phyloP scores from a whole-genome alignment of 1,284 basidiomycete species.

The Boletellus deceptivus region DNA sequence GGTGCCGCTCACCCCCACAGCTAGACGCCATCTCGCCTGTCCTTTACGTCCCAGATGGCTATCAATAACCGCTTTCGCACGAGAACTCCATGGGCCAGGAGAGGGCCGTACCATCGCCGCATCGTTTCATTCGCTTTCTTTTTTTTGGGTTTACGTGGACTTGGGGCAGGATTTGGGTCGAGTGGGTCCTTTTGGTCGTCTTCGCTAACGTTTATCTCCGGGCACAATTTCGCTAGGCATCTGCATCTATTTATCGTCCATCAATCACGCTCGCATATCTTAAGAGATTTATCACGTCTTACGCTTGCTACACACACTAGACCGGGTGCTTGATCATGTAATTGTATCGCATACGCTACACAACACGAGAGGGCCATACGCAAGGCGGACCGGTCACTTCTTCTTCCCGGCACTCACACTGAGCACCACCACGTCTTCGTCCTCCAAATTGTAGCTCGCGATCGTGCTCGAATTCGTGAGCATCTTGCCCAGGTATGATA shows the following conservation, averaged over 20 bases:
- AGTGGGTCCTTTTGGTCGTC: constrained; percentile 6
- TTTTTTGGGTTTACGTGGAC: not conserved
- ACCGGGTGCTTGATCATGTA: constrained; percentile 17
- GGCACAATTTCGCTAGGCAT: constrained; percentile 1
- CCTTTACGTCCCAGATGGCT: constrained; percentile 24
- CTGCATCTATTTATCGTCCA: constrained; percentile 5
- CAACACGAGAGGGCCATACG: not conserved
- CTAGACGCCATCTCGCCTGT: constrained; percentile 12
- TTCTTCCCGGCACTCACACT: constrained; percentile 76
- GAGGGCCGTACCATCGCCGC: no score
- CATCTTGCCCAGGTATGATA: constrained; percentile 79
- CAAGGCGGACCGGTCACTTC: constrained; percentile 42
- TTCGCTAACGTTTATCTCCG: constrained; percentile 4
- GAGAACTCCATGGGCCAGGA: constrained; percentile 11
- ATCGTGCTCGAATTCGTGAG: constrained; percentile 83
- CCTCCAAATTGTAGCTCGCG: constrained; percentile 85
- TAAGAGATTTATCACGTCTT: not conserved
- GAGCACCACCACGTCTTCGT: constrained; percentile 78
- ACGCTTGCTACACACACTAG: not conserved
- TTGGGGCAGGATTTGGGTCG: constrained; percentile 7
- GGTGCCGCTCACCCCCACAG: constrained; percentile 15
- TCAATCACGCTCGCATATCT: constrained; percentile 15
- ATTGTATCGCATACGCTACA: constrained; percentile 11
- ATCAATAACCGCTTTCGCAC: constrained; percentile 26
- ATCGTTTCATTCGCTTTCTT: no score